These are phyloP conservation scores for Styphnolobium japonicum DNA, from an alignment of 306 rosid genomes.

Conservation along the genomic window DNA sequence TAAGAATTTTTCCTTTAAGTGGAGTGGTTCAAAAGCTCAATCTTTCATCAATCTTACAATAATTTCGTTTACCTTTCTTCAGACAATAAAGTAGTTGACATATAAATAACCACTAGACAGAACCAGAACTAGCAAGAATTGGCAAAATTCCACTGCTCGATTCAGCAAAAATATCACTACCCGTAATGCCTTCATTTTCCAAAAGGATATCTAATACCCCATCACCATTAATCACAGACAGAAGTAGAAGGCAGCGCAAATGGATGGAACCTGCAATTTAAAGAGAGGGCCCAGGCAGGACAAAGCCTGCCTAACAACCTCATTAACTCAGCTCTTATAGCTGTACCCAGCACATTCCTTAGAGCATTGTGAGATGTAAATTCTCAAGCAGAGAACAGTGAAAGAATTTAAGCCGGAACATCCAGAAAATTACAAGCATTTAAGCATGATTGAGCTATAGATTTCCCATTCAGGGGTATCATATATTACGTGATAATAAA, in stretches of 20 bases:
- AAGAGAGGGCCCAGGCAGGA: conserved; percentile 34
- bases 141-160: not conserved
- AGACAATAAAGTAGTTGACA: conserved; percentile 13
- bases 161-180: conserved; percentile 4
- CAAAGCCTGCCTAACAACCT: conserved; percentile 23
- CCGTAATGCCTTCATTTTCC: conserved; percentile 13
- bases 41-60: not conserved
- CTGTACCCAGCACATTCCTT: conserved; percentile 14
- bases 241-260: not conserved
- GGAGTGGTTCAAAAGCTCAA: conserved; percentile 4
- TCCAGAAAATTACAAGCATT: not conserved
- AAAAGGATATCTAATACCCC: not conserved
- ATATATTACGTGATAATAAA: not conserved
- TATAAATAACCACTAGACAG: conserved; percentile 14
- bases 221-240: conserved; percentile 21
- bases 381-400: not conserved
- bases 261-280: conserved; percentile 2
- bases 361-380: not conserved
- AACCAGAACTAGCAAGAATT: not conserved
- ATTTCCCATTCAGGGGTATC: not conserved
- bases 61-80: conserved; percentile 23
- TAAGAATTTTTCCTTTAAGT: too few species aligned
- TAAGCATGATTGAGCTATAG: not conserved
- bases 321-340: conserved; percentile 20
- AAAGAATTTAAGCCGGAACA: conserved; percentile 4